Conservation (phyloP, 768 basidiomycete species). For the Cystofilobasidium macerans region DNA sequence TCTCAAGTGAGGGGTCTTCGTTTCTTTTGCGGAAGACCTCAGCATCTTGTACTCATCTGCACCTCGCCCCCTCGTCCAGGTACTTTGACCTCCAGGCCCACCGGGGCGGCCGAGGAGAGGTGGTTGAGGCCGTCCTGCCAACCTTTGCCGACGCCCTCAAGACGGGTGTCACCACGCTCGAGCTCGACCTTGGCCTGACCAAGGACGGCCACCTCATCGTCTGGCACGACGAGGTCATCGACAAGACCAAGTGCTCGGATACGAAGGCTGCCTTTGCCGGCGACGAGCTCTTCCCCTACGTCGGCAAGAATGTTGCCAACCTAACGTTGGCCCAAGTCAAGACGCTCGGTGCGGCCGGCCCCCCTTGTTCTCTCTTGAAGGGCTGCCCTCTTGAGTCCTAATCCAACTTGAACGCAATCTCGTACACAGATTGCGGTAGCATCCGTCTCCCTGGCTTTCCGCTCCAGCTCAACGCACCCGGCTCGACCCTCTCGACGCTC, state of each 20-base stretch:
- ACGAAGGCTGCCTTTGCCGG: conserved; percentile 45
- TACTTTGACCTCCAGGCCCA: conserved; percentile 24
- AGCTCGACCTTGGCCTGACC: conserved; percentile 49
- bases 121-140: conserved; percentile 29
- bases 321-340: conserved; percentile 67
- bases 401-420: no score
- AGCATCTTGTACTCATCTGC: neutral
- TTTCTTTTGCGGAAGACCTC: neutral
- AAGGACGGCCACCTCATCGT: conserved; percentile 68
- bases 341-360: conserved; percentile 43
- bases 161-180: conserved; percentile 66
- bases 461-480: conserved; percentile 27
- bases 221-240: conserved; percentile 65
- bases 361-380: neutral
- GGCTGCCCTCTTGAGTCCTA: neutral
- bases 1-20: no score
- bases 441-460: conserved; percentile 44
- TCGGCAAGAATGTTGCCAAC: conserved; percentile 49
- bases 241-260: conserved; percentile 55
- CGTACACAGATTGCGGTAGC: conserved; percentile 55
- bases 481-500: conserved; percentile 58
- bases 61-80: neutral
- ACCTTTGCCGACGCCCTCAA: conserved; percentile 85
- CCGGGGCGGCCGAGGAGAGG: conserved; percentile 23
- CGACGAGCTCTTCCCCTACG: conserved; percentile 34